Conservation (phyloP, 2,329 filamentous ascomycete species). For the Botrytis tulipae region DNA sequence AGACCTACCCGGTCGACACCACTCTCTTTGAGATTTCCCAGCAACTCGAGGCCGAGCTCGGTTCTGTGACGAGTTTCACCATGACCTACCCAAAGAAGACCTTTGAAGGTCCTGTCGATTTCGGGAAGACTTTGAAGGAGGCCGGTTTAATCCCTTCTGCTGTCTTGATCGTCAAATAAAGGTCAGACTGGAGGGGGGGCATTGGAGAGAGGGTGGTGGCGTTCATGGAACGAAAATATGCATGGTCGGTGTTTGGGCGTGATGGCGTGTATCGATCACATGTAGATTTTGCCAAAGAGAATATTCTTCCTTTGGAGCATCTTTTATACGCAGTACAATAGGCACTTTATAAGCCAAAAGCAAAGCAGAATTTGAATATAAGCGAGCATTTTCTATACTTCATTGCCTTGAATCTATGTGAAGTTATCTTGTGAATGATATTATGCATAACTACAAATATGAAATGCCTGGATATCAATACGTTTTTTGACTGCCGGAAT, state of each 20-base stretch:
- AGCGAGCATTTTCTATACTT: neutral
- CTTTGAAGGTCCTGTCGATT: constrained; percentile 67
- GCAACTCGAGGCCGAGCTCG: constrained; percentile 68
- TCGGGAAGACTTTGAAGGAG: constrained; percentile 89
- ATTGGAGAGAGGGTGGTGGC: neutral
- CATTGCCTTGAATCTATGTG: neutral
- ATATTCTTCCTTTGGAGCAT: neutral
- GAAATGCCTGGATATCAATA: neutral
- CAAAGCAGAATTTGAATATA: neutral
- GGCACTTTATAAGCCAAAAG: neutral
- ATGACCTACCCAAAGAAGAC: constrained; percentile 86
- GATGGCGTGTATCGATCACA: neutral
- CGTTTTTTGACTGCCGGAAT: neutral
- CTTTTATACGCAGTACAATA: neutral
- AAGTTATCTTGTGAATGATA: neutral
- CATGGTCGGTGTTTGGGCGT: constrained; percentile 12
- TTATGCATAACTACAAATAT: neutral
- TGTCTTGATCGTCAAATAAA: constrained; percentile 71
- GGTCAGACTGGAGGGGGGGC: no score
- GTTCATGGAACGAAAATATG: neutral
- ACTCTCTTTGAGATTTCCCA: constrained; percentile 91
- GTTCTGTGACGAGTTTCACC: constrained; percentile 72
- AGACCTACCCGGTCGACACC: constrained; percentile 84
- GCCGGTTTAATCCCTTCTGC: constrained; percentile 86
- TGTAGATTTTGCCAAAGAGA: neutral